Base-by-base conservation (phyloP, 2,329 filamentous ascomycete genomes). In the Neopestalotiopsis rosae region DNA sequence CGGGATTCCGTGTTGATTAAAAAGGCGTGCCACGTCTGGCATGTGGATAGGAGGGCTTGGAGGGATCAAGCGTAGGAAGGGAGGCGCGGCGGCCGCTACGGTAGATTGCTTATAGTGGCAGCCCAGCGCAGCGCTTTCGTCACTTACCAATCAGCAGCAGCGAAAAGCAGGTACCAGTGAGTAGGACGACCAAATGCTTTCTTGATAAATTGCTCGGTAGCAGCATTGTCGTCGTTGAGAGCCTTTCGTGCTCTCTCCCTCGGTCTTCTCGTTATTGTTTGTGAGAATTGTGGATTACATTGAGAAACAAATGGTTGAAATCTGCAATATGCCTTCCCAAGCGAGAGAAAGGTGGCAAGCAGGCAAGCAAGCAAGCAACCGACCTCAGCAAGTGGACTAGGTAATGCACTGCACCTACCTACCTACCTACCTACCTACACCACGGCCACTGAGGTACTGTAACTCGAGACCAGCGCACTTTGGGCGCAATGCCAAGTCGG, bases 111-210 rank as follows among this genome's bases (percentile, higher is more conserved):
- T 30, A 61, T 38, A 61, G 14, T 38, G 34, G 34, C 34, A 7
- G 10, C 34, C 5, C 34, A 38, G 34, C 34, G 62, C 45, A 13
- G 34, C 34, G 34, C 34, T 10, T 38, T 38, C 10, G 34, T 20
- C 7, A 52, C 66, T 63, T 57, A 67, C 66, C 66, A 62, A 63
- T 62, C 40, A 67, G 28, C 20, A 67, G 58, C 10, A 67, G 38
- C 5, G 58, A 62, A 45, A 67, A 62, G 34, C 66, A 32, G 30
- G 45, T 42, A 13, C 17, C 66, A 12, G n/a, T 58, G 45, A 62
- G 61, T 38, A 67, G 24, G 28, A 38, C 28, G 58, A 42, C 13
- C 57, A 59, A 6, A 42, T 67, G 49, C 42, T 63, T 67, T 38
- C 58, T 62, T 28, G 66, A 28, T 24, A 67, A 38, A 12, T 12